Conservation (phyloP, 2,329 filamentous ascomycete species). For the Fusarium sp. region DNA sequence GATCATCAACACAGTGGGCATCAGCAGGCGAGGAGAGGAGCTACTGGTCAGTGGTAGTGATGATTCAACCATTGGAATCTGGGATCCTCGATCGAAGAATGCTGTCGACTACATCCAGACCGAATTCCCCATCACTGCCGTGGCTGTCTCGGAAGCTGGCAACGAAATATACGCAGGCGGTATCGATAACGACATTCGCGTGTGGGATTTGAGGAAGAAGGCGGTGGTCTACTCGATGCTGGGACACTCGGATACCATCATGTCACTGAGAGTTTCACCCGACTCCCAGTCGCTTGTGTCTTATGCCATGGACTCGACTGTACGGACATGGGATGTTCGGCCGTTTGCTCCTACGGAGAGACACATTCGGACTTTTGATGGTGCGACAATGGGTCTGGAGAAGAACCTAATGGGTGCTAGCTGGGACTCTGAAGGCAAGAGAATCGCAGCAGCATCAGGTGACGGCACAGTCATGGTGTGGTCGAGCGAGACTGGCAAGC, state of each 20-base stretch:
- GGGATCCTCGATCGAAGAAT: conserved; percentile 93
- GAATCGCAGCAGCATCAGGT: conserved; percentile 87
- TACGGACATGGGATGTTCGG: conserved; percentile 94
- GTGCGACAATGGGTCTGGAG: conserved; percentile 87
- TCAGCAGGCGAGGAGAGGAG: conserved; percentile 90
- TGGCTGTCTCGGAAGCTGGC: conserved; percentile 91
- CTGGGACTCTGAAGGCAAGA: conserved; percentile 89
- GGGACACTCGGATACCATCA: conserved; percentile 92
- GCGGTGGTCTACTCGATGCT: conserved; percentile 86
- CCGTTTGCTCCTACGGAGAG: conserved; percentile 93
- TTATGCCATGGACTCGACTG: conserved; percentile 93
- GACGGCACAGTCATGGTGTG: conserved; percentile 93
- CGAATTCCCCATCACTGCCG: conserved; percentile 90
- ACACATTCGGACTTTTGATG: conserved; percentile 88
- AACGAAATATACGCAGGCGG: conserved; percentile 95
- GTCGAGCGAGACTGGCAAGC: conserved; percentile 88
- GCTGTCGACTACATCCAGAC: conserved; percentile 90
- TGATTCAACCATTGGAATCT: conserved; percentile 93
- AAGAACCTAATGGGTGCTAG: conserved; percentile 92
- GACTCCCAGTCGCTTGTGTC: conserved; percentile 92
- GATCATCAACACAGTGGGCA: conserved; percentile 91
- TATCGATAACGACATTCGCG: conserved; percentile 97
- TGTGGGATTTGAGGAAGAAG: conserved; percentile 97
- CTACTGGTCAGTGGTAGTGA: conserved; percentile 91
- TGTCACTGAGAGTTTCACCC: conserved; percentile 89